Evolutionary conservation across 768 basidiomycete species (phyloP).

Genomic region (Psilocybe azurescens): DNA sequence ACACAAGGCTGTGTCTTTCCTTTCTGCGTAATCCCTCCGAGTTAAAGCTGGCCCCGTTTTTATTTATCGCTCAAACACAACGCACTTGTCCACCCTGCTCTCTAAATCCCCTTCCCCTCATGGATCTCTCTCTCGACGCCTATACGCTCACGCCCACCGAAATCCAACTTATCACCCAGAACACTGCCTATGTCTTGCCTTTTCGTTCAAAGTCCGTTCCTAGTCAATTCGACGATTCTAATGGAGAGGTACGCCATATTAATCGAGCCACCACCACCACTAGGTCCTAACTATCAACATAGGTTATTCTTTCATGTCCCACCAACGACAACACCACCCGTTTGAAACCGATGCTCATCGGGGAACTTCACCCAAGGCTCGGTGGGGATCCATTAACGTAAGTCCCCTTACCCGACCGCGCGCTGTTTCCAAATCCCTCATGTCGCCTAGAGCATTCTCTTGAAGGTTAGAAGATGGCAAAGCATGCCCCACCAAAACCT

Average conservation of each 20-base stretch:
- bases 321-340: not conserved
- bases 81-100: not conserved
- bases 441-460: constrained; percentile 1
- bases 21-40: not conserved
- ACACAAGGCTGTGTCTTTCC: constrained; percentile 7
- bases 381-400: constrained; percentile 3
- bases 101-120: not conserved
- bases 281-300: not conserved
- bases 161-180: not conserved
- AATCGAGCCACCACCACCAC: not conserved
- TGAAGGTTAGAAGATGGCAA: constrained; percentile 8
- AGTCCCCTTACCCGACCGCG: not conserved
- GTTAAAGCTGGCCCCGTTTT: not conserved
- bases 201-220: not conserved
- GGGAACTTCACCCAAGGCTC: not conserved
- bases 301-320: not conserved
- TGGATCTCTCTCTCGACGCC: not conserved
- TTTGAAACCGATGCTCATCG: constrained; percentile 2
- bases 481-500: not conserved
- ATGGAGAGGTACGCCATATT: not conserved
- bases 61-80: not conserved
- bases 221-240: not conserved
- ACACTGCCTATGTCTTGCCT: not conserved
- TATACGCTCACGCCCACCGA: not conserved
- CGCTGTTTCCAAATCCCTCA: not conserved